phyloP scores from a whole-genome alignment of 2,329 filamentous ascomycete genomes.

The Beauveria sp. region DNA sequence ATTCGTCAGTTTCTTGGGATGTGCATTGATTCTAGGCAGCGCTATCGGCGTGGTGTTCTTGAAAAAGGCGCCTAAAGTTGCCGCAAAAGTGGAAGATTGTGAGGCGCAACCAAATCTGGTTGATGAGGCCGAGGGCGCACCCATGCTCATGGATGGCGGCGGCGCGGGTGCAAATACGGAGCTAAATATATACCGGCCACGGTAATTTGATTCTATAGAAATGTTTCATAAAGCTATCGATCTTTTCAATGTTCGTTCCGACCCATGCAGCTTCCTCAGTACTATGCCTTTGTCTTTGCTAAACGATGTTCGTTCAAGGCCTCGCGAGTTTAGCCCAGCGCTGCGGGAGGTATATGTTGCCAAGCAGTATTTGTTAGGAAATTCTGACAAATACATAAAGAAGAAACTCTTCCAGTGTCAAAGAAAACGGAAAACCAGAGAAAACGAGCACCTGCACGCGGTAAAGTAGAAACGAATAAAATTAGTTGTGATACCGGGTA shows the following conservation, averaged over 20 bases:
- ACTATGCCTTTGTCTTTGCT: too few relatives aligned
- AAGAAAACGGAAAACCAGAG: too few relatives aligned
- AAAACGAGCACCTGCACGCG: too few relatives aligned
- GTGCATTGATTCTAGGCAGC: conserved; percentile 44
- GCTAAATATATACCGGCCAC: conserved; percentile 10
- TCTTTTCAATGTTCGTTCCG: not conserved
- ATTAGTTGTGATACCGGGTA: not conserved
- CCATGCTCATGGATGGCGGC: conserved; percentile 29
- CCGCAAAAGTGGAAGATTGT: conserved; percentile 23
- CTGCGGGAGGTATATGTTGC: too few relatives aligned
- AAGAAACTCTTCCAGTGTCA: too few relatives aligned
- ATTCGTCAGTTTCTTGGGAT: conserved; percentile 40
- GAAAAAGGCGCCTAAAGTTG: conserved; percentile 28
- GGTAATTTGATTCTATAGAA: not conserved
- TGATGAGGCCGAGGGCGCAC: conserved; percentile 29
- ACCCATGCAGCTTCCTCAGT: not conserved
- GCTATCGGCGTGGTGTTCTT: conserved; percentile 43
- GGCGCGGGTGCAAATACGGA: conserved; percentile 21
- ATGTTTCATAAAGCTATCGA: not conserved
- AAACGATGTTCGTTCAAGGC: too few relatives aligned
- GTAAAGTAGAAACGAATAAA: not conserved
- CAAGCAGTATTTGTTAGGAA: too few relatives aligned
- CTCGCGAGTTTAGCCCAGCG: too few relatives aligned
- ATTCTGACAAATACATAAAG: too few relatives aligned
- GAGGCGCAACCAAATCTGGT: conserved; percentile 25